These are phyloP conservation scores for Brettanomyces naardenensis DNA, from an alignment of 805 yeast species.

Conservation along the genomic window DNA sequence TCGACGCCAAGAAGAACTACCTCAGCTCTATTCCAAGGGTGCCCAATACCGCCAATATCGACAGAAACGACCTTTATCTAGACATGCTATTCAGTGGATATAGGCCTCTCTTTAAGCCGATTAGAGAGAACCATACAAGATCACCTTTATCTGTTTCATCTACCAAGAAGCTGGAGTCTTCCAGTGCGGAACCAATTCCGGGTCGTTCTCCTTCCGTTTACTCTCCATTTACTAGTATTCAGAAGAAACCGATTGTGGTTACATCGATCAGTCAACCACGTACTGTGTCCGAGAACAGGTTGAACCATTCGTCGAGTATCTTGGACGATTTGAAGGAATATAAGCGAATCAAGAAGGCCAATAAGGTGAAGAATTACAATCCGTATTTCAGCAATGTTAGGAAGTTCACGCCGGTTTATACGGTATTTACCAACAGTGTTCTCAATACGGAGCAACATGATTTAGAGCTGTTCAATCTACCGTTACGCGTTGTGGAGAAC, in stretches of 20 bases:
- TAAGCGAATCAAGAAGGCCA: conserved; percentile 16
- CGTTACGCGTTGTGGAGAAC: conserved; percentile 20
- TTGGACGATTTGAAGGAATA: conserved; percentile 22
- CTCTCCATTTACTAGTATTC: not conserved
- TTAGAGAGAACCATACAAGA: conserved; percentile 21
- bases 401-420: conserved; percentile 20
- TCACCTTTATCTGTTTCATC: not conserved
- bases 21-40: conserved; percentile 19
- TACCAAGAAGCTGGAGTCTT: not conserved
- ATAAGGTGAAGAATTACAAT: conserved; percentile 16
- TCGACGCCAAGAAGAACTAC: conserved; percentile 10
- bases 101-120: conserved; percentile 24
- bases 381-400: conserved; percentile 21
- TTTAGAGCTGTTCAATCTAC: conserved; percentile 26
- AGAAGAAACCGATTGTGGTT: conserved; percentile 1
- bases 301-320: conserved; percentile 17
- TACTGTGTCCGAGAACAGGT: conserved; percentile 1
- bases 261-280: not conserved
- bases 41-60: conserved; percentile 25
- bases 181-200: not conserved
- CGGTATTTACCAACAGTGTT: conserved; percentile 25
- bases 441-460: conserved; percentile 28
- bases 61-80: conserved; percentile 18
- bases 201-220: not conserved
- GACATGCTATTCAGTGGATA: conserved; percentile 24